Conservation (phyloP, 768 basidiomycete species). For the Mycena haematopus region DNA sequence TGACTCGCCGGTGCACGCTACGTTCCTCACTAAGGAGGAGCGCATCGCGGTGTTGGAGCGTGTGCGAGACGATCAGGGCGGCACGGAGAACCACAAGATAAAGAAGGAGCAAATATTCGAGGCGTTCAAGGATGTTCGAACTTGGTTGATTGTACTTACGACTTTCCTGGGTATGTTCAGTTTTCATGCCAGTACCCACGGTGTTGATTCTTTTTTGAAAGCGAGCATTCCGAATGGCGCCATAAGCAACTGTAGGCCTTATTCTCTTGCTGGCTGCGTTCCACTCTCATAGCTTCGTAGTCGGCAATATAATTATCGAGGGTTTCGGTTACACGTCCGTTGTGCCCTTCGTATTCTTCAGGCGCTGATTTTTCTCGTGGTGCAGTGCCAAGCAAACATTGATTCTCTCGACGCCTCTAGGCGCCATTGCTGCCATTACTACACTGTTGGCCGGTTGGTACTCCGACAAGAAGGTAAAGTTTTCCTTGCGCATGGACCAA, state of each 20-base stretch:
- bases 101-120: conserved; percentile 66
- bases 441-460: conserved; percentile 66
- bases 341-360: neutral
- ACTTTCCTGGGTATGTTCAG: conserved; percentile 62
- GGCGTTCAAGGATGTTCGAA: conserved; percentile 61
- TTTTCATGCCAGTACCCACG: neutral
- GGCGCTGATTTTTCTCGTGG: neutral
- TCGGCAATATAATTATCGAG: conserved; percentile 68
- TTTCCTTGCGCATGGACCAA: no score
- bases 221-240: conserved; percentile 73
- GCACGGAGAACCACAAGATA: conserved; percentile 63
- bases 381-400: conserved; percentile 63
- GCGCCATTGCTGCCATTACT: conserved; percentile 54
- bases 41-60: conserved; percentile 68
- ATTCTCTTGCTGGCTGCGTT: neutral
- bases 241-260: conserved; percentile 63
- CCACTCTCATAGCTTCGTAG: conserved; percentile 36
- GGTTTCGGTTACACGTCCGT: conserved; percentile 66
- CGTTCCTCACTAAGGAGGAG: conserved; percentile 61
- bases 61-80: conserved; percentile 70
- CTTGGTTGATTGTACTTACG: conserved; percentile 67
- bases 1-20: conserved; percentile 68
- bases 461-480: conserved; percentile 64
- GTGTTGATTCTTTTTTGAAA: conserved; percentile 33
- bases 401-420: conserved; percentile 63